These are phyloP conservation scores for Tilletia setariae DNA, from an alignment of 1,284 basidiomycete species.

Conservation along the genomic window DNA sequence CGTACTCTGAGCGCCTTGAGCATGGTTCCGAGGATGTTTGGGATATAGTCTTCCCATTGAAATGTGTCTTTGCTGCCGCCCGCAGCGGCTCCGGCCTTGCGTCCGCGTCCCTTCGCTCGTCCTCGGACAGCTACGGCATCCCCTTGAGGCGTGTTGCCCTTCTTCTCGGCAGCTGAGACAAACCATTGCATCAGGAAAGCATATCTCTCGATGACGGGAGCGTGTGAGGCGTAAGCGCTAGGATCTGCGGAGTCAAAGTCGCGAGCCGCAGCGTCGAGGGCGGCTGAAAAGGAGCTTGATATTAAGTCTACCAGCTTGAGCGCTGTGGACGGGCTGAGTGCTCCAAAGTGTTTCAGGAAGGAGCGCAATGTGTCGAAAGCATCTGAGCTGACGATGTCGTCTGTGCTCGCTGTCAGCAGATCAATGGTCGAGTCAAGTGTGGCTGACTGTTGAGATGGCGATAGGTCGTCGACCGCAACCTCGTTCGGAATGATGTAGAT, in stretches of 20 bases:
- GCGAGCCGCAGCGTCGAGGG: conserved; percentile 38
- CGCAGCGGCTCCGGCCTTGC: conserved; percentile 12
- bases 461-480: conserved; percentile 36
- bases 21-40: conserved; percentile 40
- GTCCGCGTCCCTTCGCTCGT: neutral
- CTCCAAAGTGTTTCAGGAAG: conserved; percentile 43
- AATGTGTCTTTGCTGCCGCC: neutral
- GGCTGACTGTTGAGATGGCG: conserved; percentile 30
- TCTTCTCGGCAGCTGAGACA: conserved; percentile 41
- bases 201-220: conserved; percentile 43
- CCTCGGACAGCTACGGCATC: conserved; percentile 25
- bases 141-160: conserved; percentile 27
- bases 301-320: conserved; percentile 47
- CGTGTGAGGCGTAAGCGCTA: conserved; percentile 34
- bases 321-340: conserved; percentile 32
- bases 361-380: conserved; percentile 41
- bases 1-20: conserved; percentile 36
- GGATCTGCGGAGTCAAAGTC: conserved; percentile 34
- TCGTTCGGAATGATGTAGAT: conserved; percentile 46
- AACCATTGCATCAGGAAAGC: conserved; percentile 52
- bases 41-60: conserved; percentile 24
- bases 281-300: conserved; percentile 33
- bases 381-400: conserved; percentile 30
- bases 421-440: conserved; percentile 39
- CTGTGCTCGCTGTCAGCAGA: conserved; percentile 33